phyloP scores from a whole-genome alignment of 345 rosid genomes.

The Eucalyptus tenuipes region DNA sequence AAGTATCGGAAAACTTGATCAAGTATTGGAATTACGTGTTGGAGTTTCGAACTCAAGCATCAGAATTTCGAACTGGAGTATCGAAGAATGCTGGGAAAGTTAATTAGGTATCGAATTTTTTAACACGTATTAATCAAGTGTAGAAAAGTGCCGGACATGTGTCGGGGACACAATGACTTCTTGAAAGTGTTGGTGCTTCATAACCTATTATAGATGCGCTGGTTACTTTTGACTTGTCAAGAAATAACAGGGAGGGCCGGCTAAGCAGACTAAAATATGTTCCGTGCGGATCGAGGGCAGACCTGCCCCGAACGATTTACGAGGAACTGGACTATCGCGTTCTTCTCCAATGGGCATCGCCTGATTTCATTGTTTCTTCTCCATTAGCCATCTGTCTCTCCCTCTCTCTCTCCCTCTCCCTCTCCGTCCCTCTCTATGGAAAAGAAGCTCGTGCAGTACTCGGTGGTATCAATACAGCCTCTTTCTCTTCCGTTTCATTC shows the following conservation, averaged over 20 bases:
- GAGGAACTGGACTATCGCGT: background rate
- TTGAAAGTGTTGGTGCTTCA: rapidly evolving
- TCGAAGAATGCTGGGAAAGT: rapidly evolving
- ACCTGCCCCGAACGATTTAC: background rate
- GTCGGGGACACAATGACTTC: too few species aligned
- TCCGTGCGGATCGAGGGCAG: background rate
- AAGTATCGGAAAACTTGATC: rapidly evolving
- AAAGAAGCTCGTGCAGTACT: conserved; percentile 29
- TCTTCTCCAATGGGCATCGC: background rate
- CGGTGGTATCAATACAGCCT: conserved; percentile 2
- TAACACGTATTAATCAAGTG: rapidly evolving
- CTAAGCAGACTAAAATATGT: background rate
- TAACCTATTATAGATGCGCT: rapidly evolving
- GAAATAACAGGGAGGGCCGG: rapidly evolving
- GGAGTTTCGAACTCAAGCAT: rapidly evolving
- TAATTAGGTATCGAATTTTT: rapidly evolving
- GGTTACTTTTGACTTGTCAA: background rate
- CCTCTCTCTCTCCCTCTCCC: background rate
- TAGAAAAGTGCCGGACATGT: too few species aligned
- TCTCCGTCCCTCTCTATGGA: conserved; percentile 1
- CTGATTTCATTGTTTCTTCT: background rate
- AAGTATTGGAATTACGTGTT: rapidly evolving
- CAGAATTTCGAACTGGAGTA: rapidly evolving
- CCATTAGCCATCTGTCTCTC: background rate
- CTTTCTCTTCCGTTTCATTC: background rate